Base-by-base conservation (phyloP, 2,329 filamentous ascomycete species). In the Colletotrichum viniferum region DNA sequence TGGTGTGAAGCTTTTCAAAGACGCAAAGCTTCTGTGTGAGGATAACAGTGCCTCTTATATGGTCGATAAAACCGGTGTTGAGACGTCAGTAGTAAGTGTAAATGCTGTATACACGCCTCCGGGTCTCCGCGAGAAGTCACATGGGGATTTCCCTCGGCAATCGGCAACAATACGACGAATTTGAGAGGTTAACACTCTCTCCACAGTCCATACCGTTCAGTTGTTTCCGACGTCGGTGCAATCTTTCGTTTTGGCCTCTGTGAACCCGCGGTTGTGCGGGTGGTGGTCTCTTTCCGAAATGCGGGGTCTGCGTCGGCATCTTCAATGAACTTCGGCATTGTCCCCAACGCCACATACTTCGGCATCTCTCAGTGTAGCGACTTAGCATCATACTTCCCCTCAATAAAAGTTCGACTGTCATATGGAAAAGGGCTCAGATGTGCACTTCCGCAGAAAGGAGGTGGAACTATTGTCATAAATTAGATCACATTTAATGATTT, bases 341-440 rank as follows among this genome's bases (percentile, higher is more conserved):
- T 21, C 5, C 38, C 43, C 10, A 21, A 21, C 10, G 3, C n/a
- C 43, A 48, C 43, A 48, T 48, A n/a, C 43, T 21, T 48, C 43
- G 43, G 43, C 43, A 48, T 48, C 43, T 48, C 43, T 48, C 8
- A 21, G 1, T 21, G 8, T 7, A 48, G 43, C 1, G 43, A 48
- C 43, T 48, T 21, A 0, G n/a, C n/a, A 48, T 48, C 43, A 48
- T 8, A 36, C 7, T 36, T 36, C 34, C 7, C 0, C 34, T 36
- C 34, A 36, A 7, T 16, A 36, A 36, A 36, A 36, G 9, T 1
- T n/a, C 9, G 38, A 4, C 0, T 0, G 18, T n/a, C 1, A 48
- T n/a, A 48, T 48, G 9, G 1, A n/a, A 5, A 12, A n/a, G 43
- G n/a, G 43, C 43, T 21, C 3, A 3, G 18, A 48, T 12, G 10